Evolutionary conservation across 768 basidiomycete species (phyloP).

Genomic region (Russula vinacea): DNA sequence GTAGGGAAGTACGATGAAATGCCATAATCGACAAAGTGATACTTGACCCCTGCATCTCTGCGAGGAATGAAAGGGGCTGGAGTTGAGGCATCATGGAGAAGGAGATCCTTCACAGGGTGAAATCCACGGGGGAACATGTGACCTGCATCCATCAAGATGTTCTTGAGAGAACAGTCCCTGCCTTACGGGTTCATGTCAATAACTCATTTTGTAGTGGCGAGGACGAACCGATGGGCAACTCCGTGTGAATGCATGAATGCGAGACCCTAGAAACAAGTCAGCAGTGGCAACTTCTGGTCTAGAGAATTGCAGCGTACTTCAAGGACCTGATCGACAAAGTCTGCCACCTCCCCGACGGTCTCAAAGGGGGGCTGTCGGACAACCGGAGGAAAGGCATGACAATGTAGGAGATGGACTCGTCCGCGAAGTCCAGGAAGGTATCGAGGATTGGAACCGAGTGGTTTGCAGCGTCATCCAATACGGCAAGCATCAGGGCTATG

Average conservation of each 20-base stretch:
- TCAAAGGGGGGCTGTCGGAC: background rate
- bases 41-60: slow-evolving; percentile 5
- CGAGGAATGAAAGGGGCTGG: slow-evolving; percentile 4
- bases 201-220: background rate
- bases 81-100: slow-evolving; percentile 4
- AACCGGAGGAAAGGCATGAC: slow-evolving; percentile 25
- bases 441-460: slow-evolving; percentile 26
- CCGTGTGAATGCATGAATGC: slow-evolving; percentile 24
- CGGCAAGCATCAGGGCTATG: slow-evolving; percentile 26
- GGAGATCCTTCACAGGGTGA: slow-evolving; percentile 11
- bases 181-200: background rate
- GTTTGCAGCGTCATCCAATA: background rate
- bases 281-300: background rate
- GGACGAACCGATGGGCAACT: slow-evolving; percentile 24
- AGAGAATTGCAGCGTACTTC: slow-evolving; percentile 4
- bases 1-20: slow-evolving; percentile 18
- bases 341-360: slow-evolving; percentile 7
- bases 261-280: slow-evolving; percentile 16
- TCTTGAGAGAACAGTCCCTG: slow-evolving; percentile 11
- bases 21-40: slow-evolving; percentile 24
- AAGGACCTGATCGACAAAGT: slow-evolving; percentile 22
- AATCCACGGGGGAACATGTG: slow-evolving; percentile 24
- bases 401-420: slow-evolving; percentile 13
- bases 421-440: slow-evolving; percentile 2
- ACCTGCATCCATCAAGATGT: slow-evolving; percentile 21